Percentiles rank a stretch among this genome's conserved stretches.
Evolutionary conservation across 1,284 basidiomycete species (phyloP).

Genomic region (Heterobasidion annosum): DNA sequence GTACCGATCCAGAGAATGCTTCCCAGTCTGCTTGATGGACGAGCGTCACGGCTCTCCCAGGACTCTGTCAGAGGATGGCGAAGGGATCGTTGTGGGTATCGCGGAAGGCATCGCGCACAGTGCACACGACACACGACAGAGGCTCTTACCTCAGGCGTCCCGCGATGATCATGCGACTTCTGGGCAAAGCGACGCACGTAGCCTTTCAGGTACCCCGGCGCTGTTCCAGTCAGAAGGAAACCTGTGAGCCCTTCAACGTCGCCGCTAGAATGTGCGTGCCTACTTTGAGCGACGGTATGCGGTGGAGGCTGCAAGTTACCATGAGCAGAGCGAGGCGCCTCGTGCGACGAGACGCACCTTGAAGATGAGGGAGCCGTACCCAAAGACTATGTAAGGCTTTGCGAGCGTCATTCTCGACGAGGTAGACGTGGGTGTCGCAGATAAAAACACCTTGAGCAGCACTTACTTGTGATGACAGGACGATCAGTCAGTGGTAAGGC

Average conservation of each 20-base stretch:
- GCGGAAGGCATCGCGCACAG: too few species aligned
- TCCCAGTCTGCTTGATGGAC: conserved; percentile 84
- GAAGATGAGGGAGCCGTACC: conserved; percentile 78
- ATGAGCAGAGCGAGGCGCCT: neutral
- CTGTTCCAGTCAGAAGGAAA: conserved; percentile 22
- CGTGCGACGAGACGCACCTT: conserved; percentile 35
- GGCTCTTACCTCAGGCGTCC: conserved; percentile 63
- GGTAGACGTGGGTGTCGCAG: too few species aligned
- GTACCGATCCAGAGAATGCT: conserved; percentile 51
- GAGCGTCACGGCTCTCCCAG: conserved; percentile 83
- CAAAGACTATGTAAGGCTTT: conserved; percentile 58
- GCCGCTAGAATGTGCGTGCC: neutral
- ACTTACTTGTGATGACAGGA: neutral
- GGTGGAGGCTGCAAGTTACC: conserved; percentile 52
- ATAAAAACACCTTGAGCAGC: too few species aligned
- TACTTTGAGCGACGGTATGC: conserved; percentile 54
- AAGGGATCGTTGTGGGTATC: neutral
- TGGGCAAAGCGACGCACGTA: conserved; percentile 84
- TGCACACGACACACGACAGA: neutral
- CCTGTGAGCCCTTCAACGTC: neutral
- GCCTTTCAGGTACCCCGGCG: conserved; percentile 76
- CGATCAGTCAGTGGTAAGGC: too few species aligned
- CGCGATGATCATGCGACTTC: conserved; percentile 80
- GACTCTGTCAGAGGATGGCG: conserved; percentile 34
- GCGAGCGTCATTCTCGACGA: neutral